phyloP scores from a whole-genome alignment of 768 basidiomycete genomes.

The Tylopilus balloui region DNA sequence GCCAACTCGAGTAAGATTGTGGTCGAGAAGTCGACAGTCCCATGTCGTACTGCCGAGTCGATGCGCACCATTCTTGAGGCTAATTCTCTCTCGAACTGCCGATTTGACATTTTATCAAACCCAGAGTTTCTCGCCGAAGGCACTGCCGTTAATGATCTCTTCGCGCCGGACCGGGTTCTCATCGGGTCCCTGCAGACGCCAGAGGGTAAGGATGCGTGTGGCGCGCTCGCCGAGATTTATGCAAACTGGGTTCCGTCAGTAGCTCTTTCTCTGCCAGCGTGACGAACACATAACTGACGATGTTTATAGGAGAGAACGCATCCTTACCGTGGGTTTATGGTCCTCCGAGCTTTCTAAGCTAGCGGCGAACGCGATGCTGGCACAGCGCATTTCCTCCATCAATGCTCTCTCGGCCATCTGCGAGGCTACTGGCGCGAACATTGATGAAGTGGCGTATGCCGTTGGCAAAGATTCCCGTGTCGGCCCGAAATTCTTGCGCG shows the following conservation, averaged over 20 bases:
- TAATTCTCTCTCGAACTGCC: slow-evolving; percentile 87
- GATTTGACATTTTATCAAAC: slow-evolving; percentile 98
- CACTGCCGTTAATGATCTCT: slow-evolving; percentile 88
- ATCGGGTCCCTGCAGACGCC: slow-evolving; percentile 92
- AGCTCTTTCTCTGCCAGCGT: neutral
- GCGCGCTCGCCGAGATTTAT: slow-evolving; percentile 75
- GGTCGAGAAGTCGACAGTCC: slow-evolving; percentile 98
- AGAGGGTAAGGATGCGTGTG: slow-evolving; percentile 80
- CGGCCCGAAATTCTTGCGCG: slow-evolving; percentile 93
- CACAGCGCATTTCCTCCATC: slow-evolving; percentile 97
- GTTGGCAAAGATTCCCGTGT: slow-evolving; percentile 91
- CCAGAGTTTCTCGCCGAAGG: slow-evolving; percentile 99
- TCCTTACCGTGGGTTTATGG: slow-evolving; percentile 96
- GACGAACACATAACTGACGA: neutral
- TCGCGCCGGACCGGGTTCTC: slow-evolving; percentile 89
- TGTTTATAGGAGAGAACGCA: slow-evolving; percentile 54
- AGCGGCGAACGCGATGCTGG: slow-evolving; percentile 98
- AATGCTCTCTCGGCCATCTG: slow-evolving; percentile 98
- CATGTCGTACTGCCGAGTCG: slow-evolving; percentile 96
- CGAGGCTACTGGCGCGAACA: slow-evolving; percentile 97
- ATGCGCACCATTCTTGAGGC: slow-evolving; percentile 99
- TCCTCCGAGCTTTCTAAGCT: slow-evolving; percentile 98
- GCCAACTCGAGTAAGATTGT: slow-evolving; percentile 94
- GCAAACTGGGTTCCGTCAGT: slow-evolving; percentile 95
- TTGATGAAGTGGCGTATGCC: slow-evolving; percentile 94